Conservation (phyloP, 1,284 basidiomycete species). For the Pyrrhoderma lamaoense region DNA sequence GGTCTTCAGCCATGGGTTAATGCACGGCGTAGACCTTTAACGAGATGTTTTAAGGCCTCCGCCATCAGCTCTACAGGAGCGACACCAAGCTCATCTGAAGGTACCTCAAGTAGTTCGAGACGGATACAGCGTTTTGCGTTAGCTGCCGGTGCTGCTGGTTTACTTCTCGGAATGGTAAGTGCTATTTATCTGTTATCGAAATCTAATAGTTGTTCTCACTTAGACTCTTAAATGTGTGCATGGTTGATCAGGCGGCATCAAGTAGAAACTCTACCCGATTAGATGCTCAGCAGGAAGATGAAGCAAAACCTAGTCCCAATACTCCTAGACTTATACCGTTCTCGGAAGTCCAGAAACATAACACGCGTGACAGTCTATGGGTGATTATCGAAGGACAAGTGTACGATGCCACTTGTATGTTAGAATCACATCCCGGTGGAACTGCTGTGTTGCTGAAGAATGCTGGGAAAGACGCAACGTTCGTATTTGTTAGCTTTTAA, state of each 20-base stretch:
- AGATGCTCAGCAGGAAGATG: background rate
- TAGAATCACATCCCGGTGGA: conserved; percentile 48
- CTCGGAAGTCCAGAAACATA: conserved; percentile 47
- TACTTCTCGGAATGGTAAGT: conserved; percentile 9
- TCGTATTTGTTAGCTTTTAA: conserved; percentile 20
- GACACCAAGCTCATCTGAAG: background rate
- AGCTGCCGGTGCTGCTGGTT: background rate
- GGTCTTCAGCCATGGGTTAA: too few relatives aligned
- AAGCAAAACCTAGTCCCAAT: conserved; percentile 4
- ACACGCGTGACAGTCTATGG: conserved; percentile 41
- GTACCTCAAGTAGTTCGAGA: background rate
- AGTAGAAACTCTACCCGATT: background rate
- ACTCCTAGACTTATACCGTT: conserved; percentile 29
- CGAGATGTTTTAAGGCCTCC: too few relatives aligned
- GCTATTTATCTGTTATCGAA: background rate
- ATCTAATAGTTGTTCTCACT: too few relatives aligned
- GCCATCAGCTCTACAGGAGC: too few relatives aligned
- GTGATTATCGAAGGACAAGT: conserved; percentile 39
- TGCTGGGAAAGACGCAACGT: conserved; percentile 51
- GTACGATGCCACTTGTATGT: conserved; percentile 41
- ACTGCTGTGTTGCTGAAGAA: conserved; percentile 40
- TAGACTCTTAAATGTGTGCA: too few relatives aligned
- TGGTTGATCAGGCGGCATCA: background rate
- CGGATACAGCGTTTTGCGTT: conserved; percentile 1
- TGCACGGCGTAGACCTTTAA: too few relatives aligned